A percentile compares a stretch with the other conserved stretches of the same genome.
These are phyloP conservation scores for Tolypocladium paradoxum DNA, from an alignment of 2,329 filamentous ascomycete genomes.

Conservation along the genomic window DNA sequence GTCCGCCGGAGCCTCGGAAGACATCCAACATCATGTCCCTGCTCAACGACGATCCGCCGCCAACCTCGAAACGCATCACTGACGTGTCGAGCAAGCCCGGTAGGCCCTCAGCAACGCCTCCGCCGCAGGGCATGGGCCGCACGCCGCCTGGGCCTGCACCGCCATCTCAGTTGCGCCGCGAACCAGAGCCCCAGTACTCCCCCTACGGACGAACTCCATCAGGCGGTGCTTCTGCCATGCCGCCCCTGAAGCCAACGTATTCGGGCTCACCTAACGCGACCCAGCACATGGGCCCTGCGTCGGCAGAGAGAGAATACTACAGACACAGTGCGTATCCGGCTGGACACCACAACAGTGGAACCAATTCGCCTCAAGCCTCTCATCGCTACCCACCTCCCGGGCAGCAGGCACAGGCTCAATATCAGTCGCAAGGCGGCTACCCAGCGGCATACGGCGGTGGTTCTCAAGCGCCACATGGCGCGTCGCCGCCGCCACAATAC, in stretches of 20 bases:
- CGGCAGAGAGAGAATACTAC: constrained; percentile 39
- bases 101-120: constrained; percentile 38
- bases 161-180: constrained; percentile 34
- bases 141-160: constrained; percentile 27
- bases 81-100: constrained; percentile 31
- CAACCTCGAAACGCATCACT: constrained; percentile 38
- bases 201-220: constrained; percentile 28
- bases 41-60: constrained; percentile 47
- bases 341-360: constrained; percentile 23
- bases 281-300: constrained; percentile 28
- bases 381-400: constrained; percentile 34
- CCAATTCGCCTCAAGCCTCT: constrained; percentile 35
- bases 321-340: constrained; percentile 24
- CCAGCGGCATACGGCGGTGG: constrained; percentile 27
- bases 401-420: constrained; percentile 25
- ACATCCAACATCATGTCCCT: constrained; percentile 53
- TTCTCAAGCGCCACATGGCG: constrained; percentile 26
- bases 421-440: constrained; percentile 34
- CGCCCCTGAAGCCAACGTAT: constrained; percentile 42
- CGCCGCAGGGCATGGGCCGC: constrained; percentile 34
- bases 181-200: constrained; percentile 36
- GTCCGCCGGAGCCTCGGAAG: constrained; percentile 41
- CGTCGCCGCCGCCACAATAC: constrained; percentile 48
- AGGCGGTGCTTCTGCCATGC: constrained; percentile 35
- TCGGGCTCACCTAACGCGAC: constrained; percentile 37